Evolutionary conservation across 1,284 basidiomycete species (phyloP).

Genomic region (Cutaneotrichosporon dermatis): DNA sequence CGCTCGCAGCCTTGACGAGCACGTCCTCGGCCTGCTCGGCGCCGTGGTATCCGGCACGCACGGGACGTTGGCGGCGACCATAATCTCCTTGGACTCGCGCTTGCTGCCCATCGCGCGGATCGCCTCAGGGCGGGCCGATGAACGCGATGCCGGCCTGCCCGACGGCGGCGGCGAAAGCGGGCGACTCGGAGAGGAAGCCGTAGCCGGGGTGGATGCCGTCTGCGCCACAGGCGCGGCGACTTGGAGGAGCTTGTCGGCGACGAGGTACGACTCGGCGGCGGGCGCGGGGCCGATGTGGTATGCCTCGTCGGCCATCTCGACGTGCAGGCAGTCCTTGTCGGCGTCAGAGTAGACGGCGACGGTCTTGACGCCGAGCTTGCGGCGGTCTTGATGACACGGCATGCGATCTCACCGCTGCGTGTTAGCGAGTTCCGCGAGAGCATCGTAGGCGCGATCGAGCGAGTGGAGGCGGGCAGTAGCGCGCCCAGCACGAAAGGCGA

Average conservation of each 20-base stretch:
- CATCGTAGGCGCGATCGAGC: too few relatives aligned
- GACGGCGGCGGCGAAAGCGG: slow-evolving; percentile 57
- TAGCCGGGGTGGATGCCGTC: slow-evolving; percentile 73
- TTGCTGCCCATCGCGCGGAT: slow-evolving; percentile 64
- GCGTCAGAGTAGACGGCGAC: slow-evolving; percentile 90
- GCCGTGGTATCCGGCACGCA: slow-evolving; percentile 70
- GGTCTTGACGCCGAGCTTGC: slow-evolving; percentile 78
- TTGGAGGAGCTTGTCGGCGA: slow-evolving; percentile 82
- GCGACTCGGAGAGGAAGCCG: slow-evolving; percentile 78
- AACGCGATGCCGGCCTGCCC: slow-evolving; percentile 57
- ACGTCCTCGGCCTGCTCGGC: slow-evolving; percentile 56
- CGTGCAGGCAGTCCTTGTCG: slow-evolving; percentile 76
- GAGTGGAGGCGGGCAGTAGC: too few relatives aligned
- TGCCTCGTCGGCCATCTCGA: slow-evolving; percentile 80
- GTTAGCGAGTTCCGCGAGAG: background rate
- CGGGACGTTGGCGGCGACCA: slow-evolving; percentile 84
- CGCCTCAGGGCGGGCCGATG: slow-evolving; percentile 59
- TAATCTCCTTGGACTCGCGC: slow-evolving; percentile 67
- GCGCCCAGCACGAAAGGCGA: too few relatives aligned
- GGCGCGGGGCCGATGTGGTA: slow-evolving; percentile 88
- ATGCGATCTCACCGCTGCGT: slow-evolving; percentile 77
- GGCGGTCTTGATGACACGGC: slow-evolving; percentile 88
- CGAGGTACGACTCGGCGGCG: slow-evolving; percentile 80
- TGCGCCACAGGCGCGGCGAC: slow-evolving; percentile 74
- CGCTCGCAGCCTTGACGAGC: slow-evolving; percentile 49